These are phyloP conservation scores for Tillandsia leiboldiana DNA, from an alignment of 176 grass and related monocot genomes.

Conservation along the genomic window DNA sequence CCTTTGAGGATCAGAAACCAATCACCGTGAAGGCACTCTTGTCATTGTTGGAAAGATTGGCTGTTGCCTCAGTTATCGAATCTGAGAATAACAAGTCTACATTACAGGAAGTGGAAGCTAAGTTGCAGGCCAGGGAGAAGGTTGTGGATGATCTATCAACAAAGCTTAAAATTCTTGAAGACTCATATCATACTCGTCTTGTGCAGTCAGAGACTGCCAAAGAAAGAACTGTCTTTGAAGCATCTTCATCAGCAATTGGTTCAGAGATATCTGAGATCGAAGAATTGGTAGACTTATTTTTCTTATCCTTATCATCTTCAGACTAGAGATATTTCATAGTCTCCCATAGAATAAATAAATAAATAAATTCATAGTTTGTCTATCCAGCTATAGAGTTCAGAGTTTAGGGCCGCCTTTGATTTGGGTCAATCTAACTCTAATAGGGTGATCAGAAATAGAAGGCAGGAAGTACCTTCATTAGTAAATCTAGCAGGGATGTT, in stretches of 20 bases:
- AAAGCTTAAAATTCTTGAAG: constrained; percentile 70
- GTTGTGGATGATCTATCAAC: constrained; percentile 51
- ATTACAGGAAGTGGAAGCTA: constrained; percentile 70
- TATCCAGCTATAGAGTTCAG: too few species aligned
- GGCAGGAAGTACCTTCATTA: too few species aligned
- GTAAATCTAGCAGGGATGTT: too few species aligned
- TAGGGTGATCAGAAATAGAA: too few species aligned
- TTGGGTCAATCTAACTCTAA: too few species aligned
- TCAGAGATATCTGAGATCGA: constrained; percentile 73
- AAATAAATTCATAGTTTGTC: too few species aligned
- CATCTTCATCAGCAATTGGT: constrained; percentile 55
- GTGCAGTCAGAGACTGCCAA: constrained; percentile 45
- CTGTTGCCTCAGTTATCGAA: constrained; percentile 42
- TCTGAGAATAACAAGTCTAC: constrained; percentile 63
- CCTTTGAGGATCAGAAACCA: constrained; percentile 50
- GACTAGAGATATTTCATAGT: background rate
- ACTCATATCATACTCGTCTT: constrained; percentile 46
- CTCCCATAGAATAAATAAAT: background rate
- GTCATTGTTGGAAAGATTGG: constrained; percentile 75
- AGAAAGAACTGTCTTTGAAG: constrained; percentile 62
- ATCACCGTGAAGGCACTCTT: constrained; percentile 40
- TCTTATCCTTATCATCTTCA: constrained; percentile 6
- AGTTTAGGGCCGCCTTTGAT: too few species aligned
- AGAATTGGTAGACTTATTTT: constrained; percentile 58
- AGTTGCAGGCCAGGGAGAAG: constrained; percentile 68